Evolutionary conservation across 1,284 basidiomycete species (phyloP), one percentile per base, ranked within the genome.

Genomic region (Cystobasidium pallidum): DNA sequence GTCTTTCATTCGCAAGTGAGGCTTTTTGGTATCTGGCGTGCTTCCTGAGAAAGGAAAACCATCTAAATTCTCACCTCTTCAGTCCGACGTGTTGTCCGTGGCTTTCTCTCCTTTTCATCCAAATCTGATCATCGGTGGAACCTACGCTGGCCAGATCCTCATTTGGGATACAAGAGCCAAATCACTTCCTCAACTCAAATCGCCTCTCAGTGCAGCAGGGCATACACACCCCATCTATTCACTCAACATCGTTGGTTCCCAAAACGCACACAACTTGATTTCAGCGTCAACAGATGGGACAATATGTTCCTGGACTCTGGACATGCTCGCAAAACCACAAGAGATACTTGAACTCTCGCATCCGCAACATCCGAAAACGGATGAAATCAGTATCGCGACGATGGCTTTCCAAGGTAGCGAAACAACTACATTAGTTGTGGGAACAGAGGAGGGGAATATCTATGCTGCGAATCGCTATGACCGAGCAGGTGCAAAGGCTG

Each of bases 161-260:
- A 85, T 99, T 1, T 99, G 96, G 96, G 95, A 99, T 80, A 98
- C 94, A n/a, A 88, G 95, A 55, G 91, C 94, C 0, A 94, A 95
- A 78, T 75, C 77, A 24, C 92, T 95, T 78, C 95, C 96, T 0
- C 92, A 98, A 0, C 85, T 98, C 73, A 99, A 98, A 83, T 96
- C 95, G 3, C 96, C 96, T 0, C 83, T 99, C 54, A 94, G 92
- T 6, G 91, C 93, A 1, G 88, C 91, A 32, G 94, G 96, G 0
- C 96, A 99, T 80, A 98, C 95, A 1, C 95, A 99, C 81, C 96
- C 96, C 1, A 93, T 99, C 49, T 99, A 99, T 83, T 90, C 91
- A 0, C 93, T 99, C 87, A 89, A 91, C 77, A 92, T 97, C 87
- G 91, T 98, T 26, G 96, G 96, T 11, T 96, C 94, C 2, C 94